Conservation (phyloP, 139 green algal genomes). For the Chlamydomonas sphaeroides region DNA sequence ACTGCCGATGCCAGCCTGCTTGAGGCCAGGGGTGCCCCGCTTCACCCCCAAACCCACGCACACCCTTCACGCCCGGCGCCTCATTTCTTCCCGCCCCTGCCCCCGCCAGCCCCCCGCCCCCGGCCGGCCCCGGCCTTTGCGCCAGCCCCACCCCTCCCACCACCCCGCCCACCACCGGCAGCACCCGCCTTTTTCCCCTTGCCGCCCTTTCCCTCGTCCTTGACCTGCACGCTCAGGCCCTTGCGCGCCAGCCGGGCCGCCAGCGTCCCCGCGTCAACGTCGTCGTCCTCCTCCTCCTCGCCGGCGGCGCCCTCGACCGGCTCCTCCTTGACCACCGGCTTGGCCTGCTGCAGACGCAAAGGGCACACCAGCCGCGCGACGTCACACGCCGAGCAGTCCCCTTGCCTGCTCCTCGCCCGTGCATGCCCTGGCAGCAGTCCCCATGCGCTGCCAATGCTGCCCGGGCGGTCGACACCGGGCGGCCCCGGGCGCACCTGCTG, state of each 20-base stretch:
- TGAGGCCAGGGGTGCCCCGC: too few relatives aligned
- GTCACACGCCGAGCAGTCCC: too few relatives aligned
- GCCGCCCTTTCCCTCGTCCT: constrained; percentile 17
- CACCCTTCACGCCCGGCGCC: too few relatives aligned
- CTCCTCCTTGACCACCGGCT: not conserved
- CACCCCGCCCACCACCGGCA: not conserved
- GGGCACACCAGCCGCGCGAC: not conserved
- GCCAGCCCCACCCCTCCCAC: not conserved
- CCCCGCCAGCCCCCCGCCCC: constrained; percentile 14
- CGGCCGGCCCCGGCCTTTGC: not conserved
- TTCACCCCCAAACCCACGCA: too few relatives aligned
- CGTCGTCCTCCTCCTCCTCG: constrained; percentile 58
- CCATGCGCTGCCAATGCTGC: too few relatives aligned
- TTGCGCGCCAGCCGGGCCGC: constrained; percentile 39
- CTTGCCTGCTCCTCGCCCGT: not conserved
- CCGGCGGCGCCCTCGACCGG: not conserved
- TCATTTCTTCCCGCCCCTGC: not conserved
- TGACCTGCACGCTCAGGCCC: constrained; percentile 50
- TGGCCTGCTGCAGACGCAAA: not conserved
- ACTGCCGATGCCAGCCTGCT: too few relatives aligned
- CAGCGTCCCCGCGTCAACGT: constrained; percentile 60
- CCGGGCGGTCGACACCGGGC: too few relatives aligned
- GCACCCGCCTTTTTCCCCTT: not conserved
- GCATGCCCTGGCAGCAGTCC: not conserved
- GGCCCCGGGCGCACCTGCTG: not conserved